Evolutionary conservation across 2,329 filamentous ascomycete genomes (phyloP), one percentile per base, ranked within the genome.

Genomic region (Microdochium paspali): DNA sequence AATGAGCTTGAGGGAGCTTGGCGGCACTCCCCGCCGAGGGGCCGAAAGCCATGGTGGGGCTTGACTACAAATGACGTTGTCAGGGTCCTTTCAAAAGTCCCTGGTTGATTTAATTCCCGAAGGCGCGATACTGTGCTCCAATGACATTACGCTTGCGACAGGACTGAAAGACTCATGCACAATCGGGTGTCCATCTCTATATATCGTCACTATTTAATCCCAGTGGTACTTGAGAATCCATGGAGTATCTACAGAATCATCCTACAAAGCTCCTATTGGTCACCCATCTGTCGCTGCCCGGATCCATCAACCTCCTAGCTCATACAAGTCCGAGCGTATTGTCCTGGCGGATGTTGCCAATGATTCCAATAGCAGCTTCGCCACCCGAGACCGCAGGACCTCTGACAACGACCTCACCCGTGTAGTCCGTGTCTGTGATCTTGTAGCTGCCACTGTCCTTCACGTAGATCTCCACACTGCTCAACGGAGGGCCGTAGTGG

Each of bases 401-500:
- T 28, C 74, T 74, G 3, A 85, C 85, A 31, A 83, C 69, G 55
- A 95, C 80, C 79, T 85, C 76, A 61, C 85, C 85, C 52, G 76
- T 67, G 39, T 74, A 71, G 51, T 68, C 69, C 10, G 80, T 73
- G 53, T 87, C 83, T 1, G 77, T 82, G 2, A 82, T 84, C 64
- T 79, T 82, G 52, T 78, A 68, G 28, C 68, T 66, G 4, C 69
- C 69, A 26, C 70, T 80, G 59, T 89, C 84, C 55, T 74, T 77
- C 51, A 95, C 63, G 58, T 86, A 77, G 32, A 96, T 64, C 68
- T 97, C 91, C 1, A 91, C 77, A 56, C 82, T 85, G 53, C 85
- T 87, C 35, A 93, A 61, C 2, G 91, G 90, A 10, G 85, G 74
- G 3, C 93, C 93, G 59, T 97, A 95, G 63, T 95, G 90, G 10